These are phyloP conservation scores for Williopsis jadinii DNA, from an alignment of 1,139 yeast genomes.

Conservation along the genomic window DNA sequence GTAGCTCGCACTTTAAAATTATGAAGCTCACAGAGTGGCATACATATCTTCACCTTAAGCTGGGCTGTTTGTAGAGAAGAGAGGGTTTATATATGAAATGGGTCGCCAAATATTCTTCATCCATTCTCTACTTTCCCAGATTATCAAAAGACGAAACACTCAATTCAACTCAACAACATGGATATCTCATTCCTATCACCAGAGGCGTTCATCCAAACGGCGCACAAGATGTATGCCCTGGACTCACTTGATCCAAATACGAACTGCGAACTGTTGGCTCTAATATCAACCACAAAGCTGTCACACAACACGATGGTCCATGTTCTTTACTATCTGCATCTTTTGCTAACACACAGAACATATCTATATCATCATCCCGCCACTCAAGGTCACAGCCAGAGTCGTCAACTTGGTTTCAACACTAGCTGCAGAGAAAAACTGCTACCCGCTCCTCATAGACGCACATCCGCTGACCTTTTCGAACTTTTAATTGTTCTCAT, in stretches of 20 bases:
- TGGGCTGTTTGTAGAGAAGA: too few relatives aligned
- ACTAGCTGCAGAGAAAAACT: slow-evolving; percentile 11
- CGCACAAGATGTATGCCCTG: slow-evolving; percentile 1
- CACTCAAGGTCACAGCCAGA: background rate
- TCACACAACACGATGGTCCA: slow-evolving; percentile 13
- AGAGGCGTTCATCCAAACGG: background rate
- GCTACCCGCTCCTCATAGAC: slow-evolving; percentile 4
- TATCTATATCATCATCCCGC: background rate
- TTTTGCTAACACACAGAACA: slow-evolving; percentile 9
- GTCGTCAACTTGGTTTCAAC: slow-evolving; percentile 1
- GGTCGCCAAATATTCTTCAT: too few relatives aligned
- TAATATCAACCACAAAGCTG: slow-evolving; percentile 15
- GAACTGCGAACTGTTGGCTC: slow-evolving; percentile 5
- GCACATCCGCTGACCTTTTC: slow-evolving; percentile 8
- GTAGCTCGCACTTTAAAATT: background rate
- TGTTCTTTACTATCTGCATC: slow-evolving; percentile 13
- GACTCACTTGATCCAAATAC: background rate
- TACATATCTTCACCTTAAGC: too few relatives aligned
- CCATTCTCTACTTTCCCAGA: background rate
- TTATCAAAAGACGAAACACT: background rate
- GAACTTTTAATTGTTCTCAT: slow-evolving; percentile 27
- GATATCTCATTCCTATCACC: background rate
- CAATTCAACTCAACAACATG: background rate
- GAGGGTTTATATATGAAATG: too few relatives aligned
- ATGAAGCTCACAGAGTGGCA: too few relatives aligned